Evolutionary conservation across 2,329 filamentous ascomycete genomes (phyloP), one percentile per base, ranked within the genome.

Genomic region (Venturia asperata): DNA sequence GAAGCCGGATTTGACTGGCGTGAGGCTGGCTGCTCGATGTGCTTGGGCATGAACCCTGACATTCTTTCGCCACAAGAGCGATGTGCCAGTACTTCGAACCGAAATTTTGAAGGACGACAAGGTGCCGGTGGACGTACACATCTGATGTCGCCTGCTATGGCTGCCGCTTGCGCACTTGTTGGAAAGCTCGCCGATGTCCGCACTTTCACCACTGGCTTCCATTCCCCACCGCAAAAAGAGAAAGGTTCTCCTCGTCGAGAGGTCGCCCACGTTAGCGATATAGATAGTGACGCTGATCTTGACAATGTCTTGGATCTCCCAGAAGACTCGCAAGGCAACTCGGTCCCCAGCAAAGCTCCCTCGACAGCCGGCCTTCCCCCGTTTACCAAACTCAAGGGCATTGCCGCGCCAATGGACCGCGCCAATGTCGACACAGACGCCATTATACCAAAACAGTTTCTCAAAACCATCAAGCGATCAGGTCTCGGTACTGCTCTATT

Each of bases 21-120:
- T 74, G 94, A 99, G 80, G 94, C 94, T 70, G 94, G 94, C 62
- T 99, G 94, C 84, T 96, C 91, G 68, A 99, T 99, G 94, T 97
- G 94, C 75, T 84, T 99, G 65, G 94, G 94, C 75, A 99, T 99
- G 93, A 99, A 99, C 81, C 93, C 94, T 0, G 94, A 99, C 76
- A 97, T 99, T 68, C 84, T 97, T 60, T 87, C 92, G 1, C 92
- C 94, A 64, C 85, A 89, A 75, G 94, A 99, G 79, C 88, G 94
- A 72, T 97, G 94, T 75, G 94, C 94, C 52, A 93, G 89, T 74
- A 97, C 94, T 62, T 95, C 91, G 68, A 97, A 97, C 80, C 90
- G 94, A 72, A 97, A 97, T 78, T 97, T 97, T 71, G 94, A 97
- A 76, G 94, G 94, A 68, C 88, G 94, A 69, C 94, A 99, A 79